Conservation (phyloP, 1,284 basidiomycete genomes). For the Porogramme epimiltina region DNA sequence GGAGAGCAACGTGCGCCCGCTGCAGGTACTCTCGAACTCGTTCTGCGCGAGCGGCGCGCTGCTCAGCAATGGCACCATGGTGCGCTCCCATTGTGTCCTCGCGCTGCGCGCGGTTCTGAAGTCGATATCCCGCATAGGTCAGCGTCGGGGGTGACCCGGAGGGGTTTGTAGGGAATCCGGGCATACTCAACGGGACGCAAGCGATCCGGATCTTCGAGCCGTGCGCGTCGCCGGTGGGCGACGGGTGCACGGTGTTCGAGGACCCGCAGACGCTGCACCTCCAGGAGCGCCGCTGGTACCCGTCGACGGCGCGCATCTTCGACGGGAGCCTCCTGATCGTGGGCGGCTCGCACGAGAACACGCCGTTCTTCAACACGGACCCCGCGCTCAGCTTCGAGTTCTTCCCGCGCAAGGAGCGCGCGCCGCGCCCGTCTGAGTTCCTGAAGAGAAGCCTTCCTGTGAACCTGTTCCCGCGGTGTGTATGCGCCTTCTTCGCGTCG, state of each 20-base stretch:
- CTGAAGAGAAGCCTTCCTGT: slow-evolving; percentile 30
- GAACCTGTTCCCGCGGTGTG: slow-evolving; percentile 26
- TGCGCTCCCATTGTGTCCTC: slow-evolving; percentile 14
- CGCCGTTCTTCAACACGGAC: slow-evolving; percentile 40
- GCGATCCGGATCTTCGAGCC: slow-evolving; percentile 40
- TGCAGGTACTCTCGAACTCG: slow-evolving; percentile 48
- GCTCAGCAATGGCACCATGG: slow-evolving; percentile 51
- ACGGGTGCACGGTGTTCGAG: slow-evolving; percentile 40
- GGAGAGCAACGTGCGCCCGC: slow-evolving; percentile 39
- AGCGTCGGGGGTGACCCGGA: slow-evolving; percentile 45
- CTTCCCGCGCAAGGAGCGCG: slow-evolving; percentile 51
- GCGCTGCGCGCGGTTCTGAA: neutral
- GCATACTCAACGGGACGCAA: slow-evolving; percentile 29
- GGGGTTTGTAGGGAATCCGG: slow-evolving; percentile 42
- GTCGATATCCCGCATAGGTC: slow-evolving; percentile 30
- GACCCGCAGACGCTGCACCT: slow-evolving; percentile 39
- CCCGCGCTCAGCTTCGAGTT: slow-evolving; percentile 52
- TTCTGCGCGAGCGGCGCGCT: slow-evolving; percentile 59
- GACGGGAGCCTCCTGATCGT: slow-evolving; percentile 44
- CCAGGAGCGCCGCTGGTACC: slow-evolving; percentile 41
- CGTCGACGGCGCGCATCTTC: slow-evolving; percentile 40
- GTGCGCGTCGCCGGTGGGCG: slow-evolving; percentile 35
- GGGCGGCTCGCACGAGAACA: slow-evolving; percentile 38
- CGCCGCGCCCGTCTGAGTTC: slow-evolving; percentile 47
- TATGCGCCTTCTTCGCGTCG: neutral